phyloP scores from a whole-genome alignment of 805 yeast species.

The Maudiozyma turicensis region DNA sequence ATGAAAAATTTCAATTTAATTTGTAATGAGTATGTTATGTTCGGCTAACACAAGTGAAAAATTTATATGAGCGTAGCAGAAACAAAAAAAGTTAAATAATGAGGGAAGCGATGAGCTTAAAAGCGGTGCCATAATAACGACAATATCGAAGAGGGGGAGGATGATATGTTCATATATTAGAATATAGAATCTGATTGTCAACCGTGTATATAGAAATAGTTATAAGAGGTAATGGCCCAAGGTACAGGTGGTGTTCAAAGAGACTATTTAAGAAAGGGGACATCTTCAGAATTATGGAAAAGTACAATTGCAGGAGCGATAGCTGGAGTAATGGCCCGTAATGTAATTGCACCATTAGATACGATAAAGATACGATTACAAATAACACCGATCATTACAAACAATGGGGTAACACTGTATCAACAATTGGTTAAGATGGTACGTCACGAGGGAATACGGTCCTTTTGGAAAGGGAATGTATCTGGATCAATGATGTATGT shows the following conservation, averaged over 20 bases:
- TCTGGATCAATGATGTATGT: conserved; percentile 87
- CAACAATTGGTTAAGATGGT: conserved; percentile 28
- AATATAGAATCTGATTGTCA: no score
- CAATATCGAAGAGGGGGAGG: no score
- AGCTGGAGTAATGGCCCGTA: conserved; percentile 52
- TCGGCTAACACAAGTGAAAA: no score
- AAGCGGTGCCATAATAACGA: no score
- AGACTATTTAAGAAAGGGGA: conserved; percentile 43
- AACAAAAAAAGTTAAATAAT: no score
- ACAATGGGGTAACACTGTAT: not conserved
- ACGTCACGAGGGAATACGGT: conserved; percentile 56
- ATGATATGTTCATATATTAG: no score
- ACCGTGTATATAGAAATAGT: not conserved
- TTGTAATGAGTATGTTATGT: no score
- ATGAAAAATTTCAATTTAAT: no score
- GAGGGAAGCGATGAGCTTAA: no score
- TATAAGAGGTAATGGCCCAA: not conserved
- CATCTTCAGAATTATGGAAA: conserved; percentile 41
- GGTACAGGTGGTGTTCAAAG: not conserved
- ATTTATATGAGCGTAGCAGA: no score
- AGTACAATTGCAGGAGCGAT: conserved; percentile 61
- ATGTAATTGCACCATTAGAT: conserved; percentile 31
- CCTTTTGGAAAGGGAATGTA: conserved; percentile 93
- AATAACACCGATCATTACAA: conserved; percentile 8
- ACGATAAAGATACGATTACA: conserved; percentile 27